Percentiles rank a stretch among this genome's conserved stretches.
These are phyloP conservation scores for Colletotrichum sp. DNA, from an alignment of 2,329 filamentous ascomycete species.

Conservation along the genomic window DNA sequence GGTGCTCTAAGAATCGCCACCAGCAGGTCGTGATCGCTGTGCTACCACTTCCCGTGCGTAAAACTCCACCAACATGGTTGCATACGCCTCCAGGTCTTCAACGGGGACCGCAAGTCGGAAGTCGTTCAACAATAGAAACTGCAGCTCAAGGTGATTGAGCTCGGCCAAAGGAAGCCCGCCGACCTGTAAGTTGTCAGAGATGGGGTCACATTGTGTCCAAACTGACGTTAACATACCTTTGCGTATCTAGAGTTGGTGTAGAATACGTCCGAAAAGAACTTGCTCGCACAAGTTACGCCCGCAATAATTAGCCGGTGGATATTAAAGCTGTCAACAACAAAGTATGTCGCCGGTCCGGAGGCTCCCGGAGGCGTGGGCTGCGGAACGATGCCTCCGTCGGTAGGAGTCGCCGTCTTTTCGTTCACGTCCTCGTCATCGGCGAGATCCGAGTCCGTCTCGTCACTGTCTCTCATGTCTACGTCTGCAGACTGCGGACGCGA, in stretches of 20 bases:
- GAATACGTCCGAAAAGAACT: conserved; percentile 99
- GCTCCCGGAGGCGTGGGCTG: conserved; percentile 18
- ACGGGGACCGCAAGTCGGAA: conserved; percentile 92
- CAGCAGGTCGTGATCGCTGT: conserved; percentile 26
- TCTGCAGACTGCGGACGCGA: conserved; percentile 27
- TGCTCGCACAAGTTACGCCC: conserved; percentile 96
- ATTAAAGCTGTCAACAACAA: conserved; percentile 98
- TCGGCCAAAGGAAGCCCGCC: conserved; percentile 91
- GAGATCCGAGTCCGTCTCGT: conserved; percentile 56
- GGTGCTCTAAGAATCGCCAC: conserved; percentile 2
- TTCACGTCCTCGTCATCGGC: conserved; percentile 48
- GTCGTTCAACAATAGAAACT: conserved; percentile 95
- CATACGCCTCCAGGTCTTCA: conserved; percentile 95
- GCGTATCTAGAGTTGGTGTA: conserved; percentile 99
- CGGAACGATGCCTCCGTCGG: conserved; percentile 17
- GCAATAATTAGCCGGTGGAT: conserved; percentile 97
- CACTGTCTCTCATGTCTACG: conserved; percentile 39
- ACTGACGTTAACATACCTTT: conserved; percentile 69
- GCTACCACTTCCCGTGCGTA: conserved; percentile 88
- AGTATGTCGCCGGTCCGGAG: conserved; percentile 59
- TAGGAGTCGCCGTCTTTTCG: conserved; percentile 23
- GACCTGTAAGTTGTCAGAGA: conserved; percentile 63
- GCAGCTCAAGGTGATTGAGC: conserved; percentile 93
- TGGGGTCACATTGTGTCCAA: too few species aligned
- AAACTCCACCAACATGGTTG: conserved; percentile 98